A percentile compares a stretch with the other conserved stretches of the same genome.
Conservation (phyloP, 1,284 basidiomycete genomes). For the Trichosporon inkin region DNA sequence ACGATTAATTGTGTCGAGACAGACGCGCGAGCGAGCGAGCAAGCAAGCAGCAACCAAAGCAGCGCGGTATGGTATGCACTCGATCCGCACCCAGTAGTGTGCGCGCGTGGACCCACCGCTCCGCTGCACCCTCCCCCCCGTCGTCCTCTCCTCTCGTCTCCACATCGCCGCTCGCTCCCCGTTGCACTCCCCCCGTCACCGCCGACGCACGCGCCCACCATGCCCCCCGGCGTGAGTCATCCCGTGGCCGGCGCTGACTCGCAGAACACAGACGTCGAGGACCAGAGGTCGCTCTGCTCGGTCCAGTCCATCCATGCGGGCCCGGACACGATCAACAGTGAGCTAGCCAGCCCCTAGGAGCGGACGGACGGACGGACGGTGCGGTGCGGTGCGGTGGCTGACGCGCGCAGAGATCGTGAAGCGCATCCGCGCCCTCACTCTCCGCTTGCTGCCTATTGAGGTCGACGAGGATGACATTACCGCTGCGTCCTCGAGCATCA, state of each 20-base stretch:
- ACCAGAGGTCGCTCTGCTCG: slow-evolving; percentile 42
- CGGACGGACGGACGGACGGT: too few relatives aligned
- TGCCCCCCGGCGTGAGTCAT: not conserved
- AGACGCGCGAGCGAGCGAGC: too few relatives aligned
- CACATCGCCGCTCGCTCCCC: not conserved
- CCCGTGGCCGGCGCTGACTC: not conserved
- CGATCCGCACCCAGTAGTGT: too few relatives aligned
- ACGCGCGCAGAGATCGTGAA: slow-evolving; percentile 58
- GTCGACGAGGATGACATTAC: slow-evolving; percentile 45
- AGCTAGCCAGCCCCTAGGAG: too few relatives aligned
- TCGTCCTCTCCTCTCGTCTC: not conserved
- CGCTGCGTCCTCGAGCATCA: slow-evolving; percentile 47
- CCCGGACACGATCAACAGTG: slow-evolving; percentile 21
- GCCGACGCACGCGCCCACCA: not conserved
- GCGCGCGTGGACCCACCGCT: too few relatives aligned
- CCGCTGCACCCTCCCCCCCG: too few relatives aligned
- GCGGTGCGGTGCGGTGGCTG: not conserved
- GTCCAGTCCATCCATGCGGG: slow-evolving; percentile 23
- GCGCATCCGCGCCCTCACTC: slow-evolving; percentile 70
- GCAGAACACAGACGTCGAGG: slow-evolving; percentile 34
- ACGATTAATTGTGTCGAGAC: not conserved
- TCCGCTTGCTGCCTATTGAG: slow-evolving; percentile 74
- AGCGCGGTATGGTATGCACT: too few relatives aligned
- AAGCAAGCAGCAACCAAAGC: too few relatives aligned
- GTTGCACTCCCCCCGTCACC: not conserved